Base-by-base conservation (phyloP, 2,329 filamentous ascomycete species). In the Domatiomyces catenatus region DNA sequence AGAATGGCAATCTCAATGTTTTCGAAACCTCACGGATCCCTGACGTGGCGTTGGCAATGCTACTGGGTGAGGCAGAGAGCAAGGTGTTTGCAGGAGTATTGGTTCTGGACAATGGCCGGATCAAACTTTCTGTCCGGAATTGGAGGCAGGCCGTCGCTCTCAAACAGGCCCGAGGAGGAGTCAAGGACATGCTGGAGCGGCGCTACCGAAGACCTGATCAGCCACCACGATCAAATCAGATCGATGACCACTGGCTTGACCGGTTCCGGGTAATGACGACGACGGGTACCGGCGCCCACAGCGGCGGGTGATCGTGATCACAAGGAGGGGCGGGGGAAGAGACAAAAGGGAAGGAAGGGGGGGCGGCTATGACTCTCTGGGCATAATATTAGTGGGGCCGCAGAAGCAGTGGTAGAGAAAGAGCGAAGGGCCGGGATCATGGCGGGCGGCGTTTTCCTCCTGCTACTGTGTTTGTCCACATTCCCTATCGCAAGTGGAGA, bases 121-220 rank as follows among this genome's bases (percentile, higher is more conserved):
- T 90, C 47, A 79, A 86, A 47, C 94, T 96, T 63, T 78, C 83
- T 19, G 76, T 93, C 0, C 76, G 81, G 3, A 85, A 94, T 63
- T 96, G 90, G 89, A 93, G 89, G 68, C 83, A 83, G 0, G 82
- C 92, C 75, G 77, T 94, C 36, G 88, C 84, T n/a, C 70, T 98
- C 61, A 95, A 95, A 67, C 17, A 15, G 7, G 17, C n/a, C 3
- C 19, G 45, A 28, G 26, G 26, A 15, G 17, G 15, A 28, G 10
- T 47, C 17, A 24, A 17, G 26, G 45, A 32, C 8, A 22, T 47
- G 8, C 26, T 47, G 45, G 26, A 32, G 19, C 20, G 45, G 17
- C 45, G 22, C 7, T 47, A 32, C 17, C 19, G 45, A 32, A 45
- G n/a, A n/a, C 18, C 12, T 15, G 32, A 39, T 39, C 32, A 39